These are phyloP conservation scores for Magnusiomyces sp. DNA, from an alignment of 1,139 yeast genomes.

Conservation along the genomic window DNA sequence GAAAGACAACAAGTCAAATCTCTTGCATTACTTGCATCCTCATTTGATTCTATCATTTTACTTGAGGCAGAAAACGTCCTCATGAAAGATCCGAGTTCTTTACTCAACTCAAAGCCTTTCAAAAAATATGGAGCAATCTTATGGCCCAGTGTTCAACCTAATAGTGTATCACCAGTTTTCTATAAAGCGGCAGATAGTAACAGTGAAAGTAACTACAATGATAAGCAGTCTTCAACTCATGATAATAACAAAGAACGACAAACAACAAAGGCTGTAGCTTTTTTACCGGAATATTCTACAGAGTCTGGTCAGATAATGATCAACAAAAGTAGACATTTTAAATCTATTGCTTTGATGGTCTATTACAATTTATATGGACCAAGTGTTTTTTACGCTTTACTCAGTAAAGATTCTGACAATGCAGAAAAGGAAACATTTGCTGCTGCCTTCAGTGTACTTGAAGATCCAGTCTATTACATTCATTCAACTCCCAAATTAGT, in stretches of 20 bases:
- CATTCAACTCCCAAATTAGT: constrained; percentile 46
- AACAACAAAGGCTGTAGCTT: no score
- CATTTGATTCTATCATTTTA: constrained; percentile 68
- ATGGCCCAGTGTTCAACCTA: constrained; percentile 82
- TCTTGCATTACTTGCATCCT: constrained; percentile 61
- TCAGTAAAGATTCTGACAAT: constrained; percentile 77
- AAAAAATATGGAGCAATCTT: constrained; percentile 49
- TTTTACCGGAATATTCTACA: constrained; percentile 72
- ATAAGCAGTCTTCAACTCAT: constrained; percentile 21
- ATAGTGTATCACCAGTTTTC: constrained; percentile 61
- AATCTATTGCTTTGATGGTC: constrained; percentile 55
- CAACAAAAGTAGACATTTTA: constrained; percentile 55
- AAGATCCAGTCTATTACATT: constrained; percentile 58
- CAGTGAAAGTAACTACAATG: no score
- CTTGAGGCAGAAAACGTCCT: constrained; percentile 75
- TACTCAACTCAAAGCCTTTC: constrained; percentile 51
- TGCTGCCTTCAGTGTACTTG: constrained; percentile 64
- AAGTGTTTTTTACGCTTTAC: constrained; percentile 67
- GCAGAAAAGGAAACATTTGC: constrained; percentile 88
- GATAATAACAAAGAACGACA: constrained; percentile 40
- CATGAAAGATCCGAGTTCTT: constrained; percentile 45
- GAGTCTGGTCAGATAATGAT: constrained; percentile 79
- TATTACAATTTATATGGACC: constrained; percentile 81
- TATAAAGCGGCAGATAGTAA: constrained; percentile 57
- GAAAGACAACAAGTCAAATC: constrained; percentile 76